A percentile compares a stretch with the other conserved stretches of the same genome.
Conservation (phyloP, 164 flowering plant genomes). For the grape (Vitis vinifera) region DNA sequence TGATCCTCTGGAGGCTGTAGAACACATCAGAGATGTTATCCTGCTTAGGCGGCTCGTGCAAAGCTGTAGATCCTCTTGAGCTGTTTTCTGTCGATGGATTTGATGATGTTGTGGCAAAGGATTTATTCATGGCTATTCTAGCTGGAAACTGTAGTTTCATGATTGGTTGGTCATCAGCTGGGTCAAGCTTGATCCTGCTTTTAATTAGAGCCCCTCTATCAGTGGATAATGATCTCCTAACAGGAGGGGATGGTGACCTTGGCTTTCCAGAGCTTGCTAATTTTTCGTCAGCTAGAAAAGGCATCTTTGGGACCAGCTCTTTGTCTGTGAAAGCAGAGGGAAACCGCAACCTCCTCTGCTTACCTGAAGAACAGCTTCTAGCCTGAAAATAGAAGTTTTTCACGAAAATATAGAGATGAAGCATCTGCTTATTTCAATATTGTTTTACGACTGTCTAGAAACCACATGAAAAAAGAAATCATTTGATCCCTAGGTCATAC, state of each 20-base stretch:
- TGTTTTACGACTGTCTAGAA: background rate
- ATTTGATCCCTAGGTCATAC: background rate
- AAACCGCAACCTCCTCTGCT: slow-evolving; percentile 62
- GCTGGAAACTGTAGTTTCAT: slow-evolving; percentile 44
- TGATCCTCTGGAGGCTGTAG: slow-evolving; percentile 33
- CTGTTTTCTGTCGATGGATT: slow-evolving; percentile 25
- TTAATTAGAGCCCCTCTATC: slow-evolving; percentile 56
- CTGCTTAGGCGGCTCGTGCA: slow-evolving; percentile 36
- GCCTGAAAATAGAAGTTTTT: slow-evolving; percentile 34
- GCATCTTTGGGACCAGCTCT: slow-evolving; percentile 45
- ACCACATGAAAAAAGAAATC: background rate
- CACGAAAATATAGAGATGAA: background rate
- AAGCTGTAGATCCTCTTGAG: slow-evolving; percentile 15
- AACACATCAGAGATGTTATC: slow-evolving; percentile 41
- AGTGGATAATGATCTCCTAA: slow-evolving; percentile 76
- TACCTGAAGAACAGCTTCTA: slow-evolving; percentile 79
- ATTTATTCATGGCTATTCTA: slow-evolving; percentile 48
- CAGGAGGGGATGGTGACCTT: slow-evolving; percentile 74
- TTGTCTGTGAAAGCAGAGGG: slow-evolving; percentile 52
- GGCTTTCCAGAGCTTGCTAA: slow-evolving; percentile 33
- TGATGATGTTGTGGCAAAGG: slow-evolving; percentile 31
- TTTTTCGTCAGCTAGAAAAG: slow-evolving; percentile 46
- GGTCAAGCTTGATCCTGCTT: slow-evolving; percentile 47
- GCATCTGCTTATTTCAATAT: background rate
- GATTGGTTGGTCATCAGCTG: slow-evolving; percentile 42